Evolutionary conservation across 2,329 filamentous ascomycete species (phyloP).

Genomic region (Sclerotinia spermophila): DNA sequence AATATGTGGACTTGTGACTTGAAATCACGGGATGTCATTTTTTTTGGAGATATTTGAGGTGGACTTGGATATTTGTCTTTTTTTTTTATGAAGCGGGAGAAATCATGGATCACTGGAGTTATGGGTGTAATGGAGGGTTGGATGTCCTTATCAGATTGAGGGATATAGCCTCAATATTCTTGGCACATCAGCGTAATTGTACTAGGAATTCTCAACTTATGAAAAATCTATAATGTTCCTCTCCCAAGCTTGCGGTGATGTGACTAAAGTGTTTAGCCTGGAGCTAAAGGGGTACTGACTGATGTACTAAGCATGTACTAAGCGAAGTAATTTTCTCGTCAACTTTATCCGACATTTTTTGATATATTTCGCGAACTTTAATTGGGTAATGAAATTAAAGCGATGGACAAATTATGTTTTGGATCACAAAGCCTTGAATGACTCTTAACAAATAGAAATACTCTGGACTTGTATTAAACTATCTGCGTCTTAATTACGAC

Average conservation of each 20-base stretch:
- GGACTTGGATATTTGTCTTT: not conserved
- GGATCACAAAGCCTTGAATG: not conserved
- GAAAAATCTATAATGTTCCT: not conserved
- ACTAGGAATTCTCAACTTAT: not conserved
- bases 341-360: not conserved
- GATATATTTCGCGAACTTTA: not conserved
- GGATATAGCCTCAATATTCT: not conserved
- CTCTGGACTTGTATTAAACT: not conserved
- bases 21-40: not conserved
- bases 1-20: not conserved
- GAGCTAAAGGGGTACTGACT: not conserved
- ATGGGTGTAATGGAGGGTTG: not conserved
- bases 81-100: not conserved
- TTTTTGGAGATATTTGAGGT: not conserved
- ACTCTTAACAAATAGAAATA: rapidly evolving
- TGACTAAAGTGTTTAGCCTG: not conserved
- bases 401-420: rapidly evolving
- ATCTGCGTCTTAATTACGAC: not conserved
- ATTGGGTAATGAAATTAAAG: not conserved
- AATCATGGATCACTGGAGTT: not conserved
- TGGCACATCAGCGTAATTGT: rapidly evolving
- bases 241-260: not conserved
- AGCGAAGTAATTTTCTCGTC: not conserved
- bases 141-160: not conserved
- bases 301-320: not conserved